Conservation (phyloP, 164 flowering plant species). For the Vitis rotundifolia region DNA sequence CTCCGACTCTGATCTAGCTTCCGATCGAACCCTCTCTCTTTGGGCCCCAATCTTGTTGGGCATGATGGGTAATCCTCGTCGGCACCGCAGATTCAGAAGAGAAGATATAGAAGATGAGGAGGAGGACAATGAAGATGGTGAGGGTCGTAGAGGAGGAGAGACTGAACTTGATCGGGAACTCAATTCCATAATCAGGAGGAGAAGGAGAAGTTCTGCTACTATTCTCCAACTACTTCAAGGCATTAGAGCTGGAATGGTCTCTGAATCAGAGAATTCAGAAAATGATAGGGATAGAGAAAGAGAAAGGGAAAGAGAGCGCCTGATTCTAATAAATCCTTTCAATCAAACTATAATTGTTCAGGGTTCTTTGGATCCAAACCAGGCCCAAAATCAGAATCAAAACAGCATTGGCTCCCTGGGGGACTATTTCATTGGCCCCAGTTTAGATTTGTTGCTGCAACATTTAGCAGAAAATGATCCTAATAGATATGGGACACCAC, state of each 20-base stretch:
- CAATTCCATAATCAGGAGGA: constrained; percentile 45
- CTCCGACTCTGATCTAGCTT: constrained; percentile 30
- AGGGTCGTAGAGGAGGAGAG: constrained; percentile 24
- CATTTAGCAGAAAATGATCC: constrained; percentile 91
- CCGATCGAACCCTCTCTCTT: constrained; percentile 62
- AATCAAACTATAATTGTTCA: constrained; percentile 54
- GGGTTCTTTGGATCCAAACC: constrained; percentile 36
- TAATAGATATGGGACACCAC: constrained; percentile 85
- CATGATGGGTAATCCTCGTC: constrained; percentile 40
- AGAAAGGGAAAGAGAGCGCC: constrained; percentile 37
- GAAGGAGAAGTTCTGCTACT: constrained; percentile 68
- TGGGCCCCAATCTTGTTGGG: constrained; percentile 63
- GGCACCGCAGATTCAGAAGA: constrained; percentile 25
- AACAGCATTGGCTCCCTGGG: constrained; percentile 53
- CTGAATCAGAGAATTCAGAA: constrained; percentile 43
- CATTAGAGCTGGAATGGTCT: constrained; percentile 43
- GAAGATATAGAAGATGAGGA: constrained; percentile 32
- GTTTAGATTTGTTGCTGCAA: constrained; percentile 74
- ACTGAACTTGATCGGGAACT: constrained; percentile 48
- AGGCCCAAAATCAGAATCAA: constrained; percentile 24
- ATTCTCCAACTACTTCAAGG: constrained; percentile 63
- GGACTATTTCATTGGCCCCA: constrained; percentile 76
- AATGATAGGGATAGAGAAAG: constrained; percentile 18
- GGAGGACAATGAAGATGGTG: constrained; percentile 13
- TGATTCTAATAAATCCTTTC: constrained; percentile 57